Percentiles rank a stretch among this genome's conserved stretches.
phyloP scores from a whole-genome alignment of 345 rosid species.

The Anastatica hierochuntica region DNA sequence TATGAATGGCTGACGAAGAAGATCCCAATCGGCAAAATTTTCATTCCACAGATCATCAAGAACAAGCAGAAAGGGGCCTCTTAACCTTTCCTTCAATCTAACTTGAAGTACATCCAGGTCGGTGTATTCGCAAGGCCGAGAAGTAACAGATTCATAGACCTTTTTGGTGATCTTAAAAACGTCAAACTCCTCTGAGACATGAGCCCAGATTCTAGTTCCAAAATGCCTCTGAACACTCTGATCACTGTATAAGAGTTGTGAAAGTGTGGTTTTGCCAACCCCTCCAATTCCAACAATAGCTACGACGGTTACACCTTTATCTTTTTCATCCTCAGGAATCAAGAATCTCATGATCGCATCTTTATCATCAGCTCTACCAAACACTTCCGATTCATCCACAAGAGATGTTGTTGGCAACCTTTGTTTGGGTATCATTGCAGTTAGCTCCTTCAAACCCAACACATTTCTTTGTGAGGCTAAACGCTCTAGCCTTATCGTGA shows the following conservation, averaged over 20 bases:
- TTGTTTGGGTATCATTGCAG: neutral
- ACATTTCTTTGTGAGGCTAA: constrained; percentile 20
- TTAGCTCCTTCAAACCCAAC: constrained; percentile 18
- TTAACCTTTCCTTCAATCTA: constrained; percentile 22
- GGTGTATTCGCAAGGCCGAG: constrained; percentile 13
- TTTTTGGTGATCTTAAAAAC: constrained; percentile 30
- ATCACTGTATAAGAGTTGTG: constrained; percentile 31
- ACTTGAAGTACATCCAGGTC: constrained; percentile 32
- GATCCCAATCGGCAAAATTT: constrained; percentile 21
- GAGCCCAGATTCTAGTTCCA: constrained; percentile 24
- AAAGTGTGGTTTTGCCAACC: constrained; percentile 36
- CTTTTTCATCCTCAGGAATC: constrained; percentile 14
- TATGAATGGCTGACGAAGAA: constrained; percentile 21
- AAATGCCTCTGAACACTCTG: constrained; percentile 10
- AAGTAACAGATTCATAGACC: constrained; percentile 26
- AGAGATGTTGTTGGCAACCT: constrained; percentile 29
- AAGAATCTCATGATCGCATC: constrained; percentile 17
- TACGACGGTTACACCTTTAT: neutral
- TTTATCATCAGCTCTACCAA: constrained; percentile 29
- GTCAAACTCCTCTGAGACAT: constrained; percentile 36
- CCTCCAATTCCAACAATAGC: constrained; percentile 34
- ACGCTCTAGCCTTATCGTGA: constrained; percentile 20
- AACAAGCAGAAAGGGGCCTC: constrained; percentile 25
- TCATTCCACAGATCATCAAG: constrained; percentile 38
- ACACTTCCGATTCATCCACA: constrained; percentile 19